Evolutionary conservation across 2,329 filamentous ascomycete genomes (phyloP).

Genomic region (Byssothecium circinans): DNA sequence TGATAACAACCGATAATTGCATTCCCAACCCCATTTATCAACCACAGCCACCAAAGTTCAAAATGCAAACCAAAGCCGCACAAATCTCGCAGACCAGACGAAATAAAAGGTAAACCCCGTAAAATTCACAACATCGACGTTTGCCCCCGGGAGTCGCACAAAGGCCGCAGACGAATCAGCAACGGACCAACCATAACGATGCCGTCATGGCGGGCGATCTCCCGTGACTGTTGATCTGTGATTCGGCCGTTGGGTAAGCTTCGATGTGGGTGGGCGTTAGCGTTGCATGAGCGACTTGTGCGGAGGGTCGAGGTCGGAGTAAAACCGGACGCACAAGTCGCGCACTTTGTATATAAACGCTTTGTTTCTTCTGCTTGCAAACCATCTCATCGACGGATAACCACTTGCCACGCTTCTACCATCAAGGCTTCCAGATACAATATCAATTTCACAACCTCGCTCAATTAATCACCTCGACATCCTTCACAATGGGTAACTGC

Average conservation of each 20-base stretch:
- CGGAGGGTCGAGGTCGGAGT: neutral
- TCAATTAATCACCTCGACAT: neutral
- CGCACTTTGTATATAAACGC: neutral
- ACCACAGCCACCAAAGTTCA: neutral
- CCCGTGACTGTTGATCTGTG: too few relatives aligned
- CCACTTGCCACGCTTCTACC: neutral
- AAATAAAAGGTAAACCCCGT: neutral
- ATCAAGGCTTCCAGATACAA: neutral
- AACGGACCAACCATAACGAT: neutral
- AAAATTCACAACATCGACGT: neutral
- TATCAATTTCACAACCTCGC: neutral
- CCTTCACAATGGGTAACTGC: constrained; percentile 24
- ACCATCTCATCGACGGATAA: neutral
- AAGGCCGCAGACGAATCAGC: neutral
- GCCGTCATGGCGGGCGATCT: neutral
- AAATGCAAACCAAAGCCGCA: neutral
- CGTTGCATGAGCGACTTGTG: constrained; percentile 1
- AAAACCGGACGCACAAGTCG: neutral
- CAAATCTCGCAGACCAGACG: neutral
- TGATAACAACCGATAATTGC: neutral
- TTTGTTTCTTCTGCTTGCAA: neutral
- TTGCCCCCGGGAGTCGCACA: neutral
- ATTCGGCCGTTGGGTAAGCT: too few relatives aligned
- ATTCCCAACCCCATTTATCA: neutral
- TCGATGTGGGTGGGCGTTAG: neutral